A percentile compares a stretch with the other conserved stretches of the same genome.
Conservation (phyloP, 2,329 filamentous ascomycete species). For the Amauroascus verrucosus region DNA sequence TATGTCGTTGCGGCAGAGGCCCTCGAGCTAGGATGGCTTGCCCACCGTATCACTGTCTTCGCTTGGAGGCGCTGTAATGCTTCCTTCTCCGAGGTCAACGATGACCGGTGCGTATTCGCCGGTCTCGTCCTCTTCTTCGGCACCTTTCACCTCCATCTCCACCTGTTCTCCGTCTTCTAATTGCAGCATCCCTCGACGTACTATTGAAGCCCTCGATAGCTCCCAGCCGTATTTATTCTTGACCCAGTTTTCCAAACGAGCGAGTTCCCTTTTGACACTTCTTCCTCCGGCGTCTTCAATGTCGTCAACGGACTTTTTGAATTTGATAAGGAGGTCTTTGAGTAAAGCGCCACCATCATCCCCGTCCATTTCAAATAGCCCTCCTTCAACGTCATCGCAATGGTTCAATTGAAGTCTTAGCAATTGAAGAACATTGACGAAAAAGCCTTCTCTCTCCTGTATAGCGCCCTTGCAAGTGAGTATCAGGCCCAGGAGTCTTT, state of each 20-base stretch:
- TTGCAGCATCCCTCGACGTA: constrained; percentile 48
- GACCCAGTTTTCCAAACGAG: constrained; percentile 46
- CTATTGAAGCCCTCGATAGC: constrained; percentile 42
- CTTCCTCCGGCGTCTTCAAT: constrained; percentile 19
- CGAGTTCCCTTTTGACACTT: constrained; percentile 44
- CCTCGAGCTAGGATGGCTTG: neutral
- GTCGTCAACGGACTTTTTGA: constrained; percentile 40
- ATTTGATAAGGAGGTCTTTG: constrained; percentile 42
- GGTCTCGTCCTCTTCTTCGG: constrained; percentile 52
- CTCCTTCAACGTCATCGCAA: constrained; percentile 50
- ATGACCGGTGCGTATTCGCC: constrained; percentile 55
- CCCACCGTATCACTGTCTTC: constrained; percentile 3
- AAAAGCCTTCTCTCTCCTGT: constrained; percentile 39
- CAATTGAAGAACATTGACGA: constrained; percentile 41
- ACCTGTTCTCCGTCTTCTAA: constrained; percentile 55
- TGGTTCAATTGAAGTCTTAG: constrained; percentile 46
- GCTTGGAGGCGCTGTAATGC: neutral
- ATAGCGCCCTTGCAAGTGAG: constrained; percentile 49
- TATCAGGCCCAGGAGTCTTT: constrained; percentile 46
- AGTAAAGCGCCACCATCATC: constrained; percentile 46
- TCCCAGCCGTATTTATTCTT: constrained; percentile 49
- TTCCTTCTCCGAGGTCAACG: constrained; percentile 39
- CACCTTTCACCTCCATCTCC: constrained; percentile 46
- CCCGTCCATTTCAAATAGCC: constrained; percentile 48
- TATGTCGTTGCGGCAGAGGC: no score